These are phyloP conservation scores for Chlorella sp. DNA, from an alignment of 139 green algal species.

Conservation along the genomic window DNA sequence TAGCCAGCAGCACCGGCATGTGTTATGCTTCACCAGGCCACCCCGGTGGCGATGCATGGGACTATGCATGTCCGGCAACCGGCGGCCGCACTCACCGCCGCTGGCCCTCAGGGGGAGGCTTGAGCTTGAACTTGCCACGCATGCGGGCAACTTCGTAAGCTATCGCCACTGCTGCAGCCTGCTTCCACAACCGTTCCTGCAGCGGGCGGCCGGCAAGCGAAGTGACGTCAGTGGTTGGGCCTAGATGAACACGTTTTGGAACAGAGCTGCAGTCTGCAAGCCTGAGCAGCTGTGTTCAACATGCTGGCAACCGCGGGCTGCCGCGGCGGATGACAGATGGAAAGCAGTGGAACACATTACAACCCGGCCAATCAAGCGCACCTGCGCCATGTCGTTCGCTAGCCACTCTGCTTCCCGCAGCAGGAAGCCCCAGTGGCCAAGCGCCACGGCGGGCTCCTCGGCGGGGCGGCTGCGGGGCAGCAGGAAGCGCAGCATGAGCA, in stretches of 20 bases:
- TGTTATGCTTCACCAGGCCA: too few relatives aligned
- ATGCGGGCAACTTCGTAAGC: conserved; percentile 45
- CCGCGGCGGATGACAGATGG: too few relatives aligned
- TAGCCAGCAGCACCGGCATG: too few relatives aligned
- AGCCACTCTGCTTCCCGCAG: conserved; percentile 75
- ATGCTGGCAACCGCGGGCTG: too few relatives aligned
- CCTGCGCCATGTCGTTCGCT: conserved; percentile 64
- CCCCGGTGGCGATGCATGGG: too few relatives aligned
- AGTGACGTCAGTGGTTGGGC: too few relatives aligned
- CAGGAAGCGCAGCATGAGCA: too few relatives aligned
- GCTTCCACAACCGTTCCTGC: conserved; percentile 76
- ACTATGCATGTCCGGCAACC: too few relatives aligned
- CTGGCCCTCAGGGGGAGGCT: conserved; percentile 28
- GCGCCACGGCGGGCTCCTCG: conserved; percentile 52
- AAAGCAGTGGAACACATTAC: too few relatives aligned
- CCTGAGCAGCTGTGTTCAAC: too few relatives aligned
- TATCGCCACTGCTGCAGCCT: conserved; percentile 46
- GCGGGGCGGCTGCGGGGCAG: conserved; percentile 34
- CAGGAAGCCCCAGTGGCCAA: conserved; percentile 64
- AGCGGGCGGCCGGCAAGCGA: background rate
- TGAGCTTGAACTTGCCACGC: conserved; percentile 30
- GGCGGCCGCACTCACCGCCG: background rate
- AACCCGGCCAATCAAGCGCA: background rate
- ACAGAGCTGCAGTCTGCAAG: too few relatives aligned
- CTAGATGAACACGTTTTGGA: too few relatives aligned